Percentiles rank a stretch among this genome's conserved stretches.
These are phyloP conservation scores for Dimocarpus longan DNA, from an alignment of 345 rosid species.

Conservation along the genomic window DNA sequence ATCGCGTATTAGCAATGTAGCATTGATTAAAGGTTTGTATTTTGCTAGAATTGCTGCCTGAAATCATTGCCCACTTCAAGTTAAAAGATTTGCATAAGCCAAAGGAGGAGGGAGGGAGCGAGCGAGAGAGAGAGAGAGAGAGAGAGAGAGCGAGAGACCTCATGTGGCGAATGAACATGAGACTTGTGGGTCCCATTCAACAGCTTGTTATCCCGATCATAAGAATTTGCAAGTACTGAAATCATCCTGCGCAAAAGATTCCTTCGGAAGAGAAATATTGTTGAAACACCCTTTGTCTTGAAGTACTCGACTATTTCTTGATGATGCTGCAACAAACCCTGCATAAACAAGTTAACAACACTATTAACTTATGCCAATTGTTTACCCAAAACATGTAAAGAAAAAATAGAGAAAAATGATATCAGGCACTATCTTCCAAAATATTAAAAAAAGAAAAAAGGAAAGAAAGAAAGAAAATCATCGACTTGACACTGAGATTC, in stretches of 20 bases:
- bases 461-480: too few relatives aligned
- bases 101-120: background rate
- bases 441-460: too few relatives aligned
- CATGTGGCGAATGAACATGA: conserved; percentile 86
- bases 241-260: conserved; percentile 91
- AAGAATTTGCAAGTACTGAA: conserved; percentile 91
- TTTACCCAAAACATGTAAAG: background rate
- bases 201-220: conserved; percentile 75
- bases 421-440: background rate
- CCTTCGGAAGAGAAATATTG: conserved; percentile 88
- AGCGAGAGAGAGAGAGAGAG: background rate
- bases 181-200: conserved; percentile 97
- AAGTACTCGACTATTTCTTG: conserved; percentile 85
- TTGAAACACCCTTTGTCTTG: conserved; percentile 78
- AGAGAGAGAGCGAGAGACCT: conserved; percentile 47
- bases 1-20: conserved; percentile 57
- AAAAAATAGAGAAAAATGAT: background rate
- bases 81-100: background rate
- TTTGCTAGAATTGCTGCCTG: conserved; percentile 97
- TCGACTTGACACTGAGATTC: too few relatives aligned
- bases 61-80: conserved; percentile 30
- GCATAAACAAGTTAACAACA: conserved; percentile 17
- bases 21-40: conserved; percentile 77
- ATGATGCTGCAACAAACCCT: conserved; percentile 92
- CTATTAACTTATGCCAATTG: background rate